Conservation (phyloP, 768 basidiomycete species). For the Kwoniella sp. region DNA sequence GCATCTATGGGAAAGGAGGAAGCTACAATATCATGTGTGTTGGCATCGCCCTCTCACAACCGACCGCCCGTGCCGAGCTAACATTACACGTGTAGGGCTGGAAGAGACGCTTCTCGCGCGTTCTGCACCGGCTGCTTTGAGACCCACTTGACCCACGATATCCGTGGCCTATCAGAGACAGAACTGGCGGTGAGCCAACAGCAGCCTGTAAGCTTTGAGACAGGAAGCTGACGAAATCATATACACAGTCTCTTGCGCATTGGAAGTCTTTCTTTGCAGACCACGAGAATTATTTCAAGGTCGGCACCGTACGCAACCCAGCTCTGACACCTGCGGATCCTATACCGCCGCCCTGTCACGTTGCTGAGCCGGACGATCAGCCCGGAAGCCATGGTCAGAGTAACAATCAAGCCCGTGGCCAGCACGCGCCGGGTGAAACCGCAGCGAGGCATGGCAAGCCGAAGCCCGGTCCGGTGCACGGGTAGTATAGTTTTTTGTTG, state of each 20-base stretch:
- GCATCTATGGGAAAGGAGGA: conserved; percentile 83
- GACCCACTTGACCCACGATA: conserved; percentile 83
- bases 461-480: conserved; percentile 11
- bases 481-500: too few relatives aligned
- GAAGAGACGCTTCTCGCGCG: conserved; percentile 81
- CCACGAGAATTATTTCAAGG: conserved; percentile 71
- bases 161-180: conserved; percentile 68
- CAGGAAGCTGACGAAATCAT: too few relatives aligned
- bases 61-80: too few relatives aligned
- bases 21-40: conserved; percentile 51
- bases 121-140: conserved; percentile 93
- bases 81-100: conserved; percentile 54
- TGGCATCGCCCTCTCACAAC: neutral
- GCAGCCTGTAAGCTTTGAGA: too few relatives aligned
- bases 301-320: conserved; percentile 61
- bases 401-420: neutral
- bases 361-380: conserved; percentile 1
- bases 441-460: conserved; percentile 10
- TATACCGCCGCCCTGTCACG: conserved; percentile 42
- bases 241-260: conserved; percentile 63
- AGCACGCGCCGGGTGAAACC: conserved; percentile 18
- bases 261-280: conserved; percentile 88
- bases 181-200: conserved; percentile 71
- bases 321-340: conserved; percentile 45
- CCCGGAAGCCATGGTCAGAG: neutral